phyloP scores from a whole-genome alignment of 768 basidiomycete species.

The Russula emetica region DNA sequence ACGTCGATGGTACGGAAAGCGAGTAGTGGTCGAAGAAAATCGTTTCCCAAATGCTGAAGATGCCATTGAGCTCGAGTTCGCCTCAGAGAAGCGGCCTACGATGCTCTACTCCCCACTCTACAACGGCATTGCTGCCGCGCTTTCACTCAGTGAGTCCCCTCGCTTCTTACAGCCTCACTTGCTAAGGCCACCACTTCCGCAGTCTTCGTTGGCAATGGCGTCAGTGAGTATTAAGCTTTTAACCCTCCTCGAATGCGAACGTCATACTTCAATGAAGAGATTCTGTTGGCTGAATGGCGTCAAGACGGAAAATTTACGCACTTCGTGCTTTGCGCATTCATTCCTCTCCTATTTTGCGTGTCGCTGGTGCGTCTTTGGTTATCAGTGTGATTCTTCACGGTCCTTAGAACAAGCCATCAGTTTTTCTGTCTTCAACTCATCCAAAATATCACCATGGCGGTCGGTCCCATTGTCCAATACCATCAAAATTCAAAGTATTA shows the following conservation, averaged over 20 bases:
- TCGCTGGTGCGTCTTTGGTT: constrained; percentile 37
- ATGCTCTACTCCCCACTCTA: constrained; percentile 39
- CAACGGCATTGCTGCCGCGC: constrained; percentile 36
- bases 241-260: background rate
- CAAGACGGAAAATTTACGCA: constrained; percentile 44
- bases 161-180: constrained; percentile 5
- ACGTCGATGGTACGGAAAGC: constrained; percentile 60
- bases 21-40: constrained; percentile 34
- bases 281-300: constrained; percentile 50
- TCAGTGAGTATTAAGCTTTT: constrained; percentile 37
- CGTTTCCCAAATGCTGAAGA: constrained; percentile 12
- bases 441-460: constrained; percentile 39
- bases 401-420: constrained; percentile 6
- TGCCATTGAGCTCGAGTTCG: constrained; percentile 31
- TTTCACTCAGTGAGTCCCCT: constrained; percentile 33
- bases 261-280: constrained; percentile 28
- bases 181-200: constrained; percentile 30
- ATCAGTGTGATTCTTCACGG: background rate
- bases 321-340: constrained; percentile 42
- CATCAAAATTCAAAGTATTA: constrained; percentile 51
- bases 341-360: constrained; percentile 44
- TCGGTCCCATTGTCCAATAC: constrained; percentile 53
- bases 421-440: constrained; percentile 44
- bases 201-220: constrained; percentile 61
- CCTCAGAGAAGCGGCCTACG: constrained; percentile 33